Conservation (phyloP, 116 monocot species). For the Posidonia oceanica region DNA sequence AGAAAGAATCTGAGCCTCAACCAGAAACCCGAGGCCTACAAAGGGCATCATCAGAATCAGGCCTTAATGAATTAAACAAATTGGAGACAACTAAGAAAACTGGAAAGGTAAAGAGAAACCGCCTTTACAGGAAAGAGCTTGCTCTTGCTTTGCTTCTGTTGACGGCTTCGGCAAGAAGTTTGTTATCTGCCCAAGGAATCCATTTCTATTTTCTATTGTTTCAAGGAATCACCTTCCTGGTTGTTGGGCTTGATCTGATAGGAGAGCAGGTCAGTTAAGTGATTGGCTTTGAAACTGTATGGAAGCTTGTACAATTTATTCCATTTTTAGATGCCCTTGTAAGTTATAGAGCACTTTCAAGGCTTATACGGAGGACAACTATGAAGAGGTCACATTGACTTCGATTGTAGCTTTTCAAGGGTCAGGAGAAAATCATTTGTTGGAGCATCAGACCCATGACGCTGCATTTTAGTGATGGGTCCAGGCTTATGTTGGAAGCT, state of each 20-base stretch:
- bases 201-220: slow-evolving; percentile 67
- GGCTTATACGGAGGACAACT: background rate
- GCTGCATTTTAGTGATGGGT: background rate
- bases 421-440: background rate
- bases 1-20: slow-evolving; percentile 25
- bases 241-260: slow-evolving; percentile 53
- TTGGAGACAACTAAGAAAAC: slow-evolving; percentile 27
- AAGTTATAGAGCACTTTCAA: slow-evolving; percentile 2
- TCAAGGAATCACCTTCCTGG: slow-evolving; percentile 52
- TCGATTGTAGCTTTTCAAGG: background rate
- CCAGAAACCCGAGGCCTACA: slow-evolving; percentile 18
- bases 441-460: background rate
- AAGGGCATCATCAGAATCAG: slow-evolving; percentile 47
- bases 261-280: slow-evolving; percentile 52
- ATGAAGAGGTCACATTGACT: slow-evolving; percentile 1
- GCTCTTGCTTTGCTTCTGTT: slow-evolving; percentile 43
- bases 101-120: slow-evolving; percentile 28
- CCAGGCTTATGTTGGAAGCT: background rate
- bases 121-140: slow-evolving; percentile 49
- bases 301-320: background rate
- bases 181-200: slow-evolving; percentile 58
- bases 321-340: background rate
- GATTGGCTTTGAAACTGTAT: background rate
- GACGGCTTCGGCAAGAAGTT: slow-evolving; percentile 46
- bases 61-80: slow-evolving; percentile 29